Conservation (phyloP, 768 basidiomycete species). For the Clitopilus hobsonii region DNA sequence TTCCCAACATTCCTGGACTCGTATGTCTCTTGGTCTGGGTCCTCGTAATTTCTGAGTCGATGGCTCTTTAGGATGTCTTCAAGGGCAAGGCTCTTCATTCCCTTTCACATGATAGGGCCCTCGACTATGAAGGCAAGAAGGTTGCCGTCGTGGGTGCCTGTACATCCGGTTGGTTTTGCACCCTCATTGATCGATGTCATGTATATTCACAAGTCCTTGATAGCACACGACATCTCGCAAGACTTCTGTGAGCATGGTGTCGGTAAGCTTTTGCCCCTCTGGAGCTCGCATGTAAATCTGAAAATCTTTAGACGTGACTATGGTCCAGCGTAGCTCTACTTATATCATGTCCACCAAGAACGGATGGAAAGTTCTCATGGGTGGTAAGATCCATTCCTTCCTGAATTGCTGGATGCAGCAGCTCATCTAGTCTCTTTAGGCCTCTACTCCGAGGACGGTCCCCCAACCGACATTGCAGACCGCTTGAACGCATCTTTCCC, state of each 20-base stretch:
- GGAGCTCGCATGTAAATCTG: constrained; percentile 27
- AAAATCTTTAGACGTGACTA: constrained; percentile 33
- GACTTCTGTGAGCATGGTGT: constrained; percentile 36
- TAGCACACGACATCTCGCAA: constrained; percentile 33
- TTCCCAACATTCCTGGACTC: constrained; percentile 44
- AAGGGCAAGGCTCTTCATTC: constrained; percentile 54
- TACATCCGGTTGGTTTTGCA: constrained; percentile 27
- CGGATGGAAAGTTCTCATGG: constrained; percentile 25
- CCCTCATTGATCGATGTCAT: not conserved
- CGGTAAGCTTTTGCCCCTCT: constrained; percentile 18
- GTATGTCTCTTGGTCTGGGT: constrained; percentile 14
- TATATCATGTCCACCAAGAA: constrained; percentile 46
- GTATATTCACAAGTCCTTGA: not conserved
- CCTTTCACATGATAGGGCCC: constrained; percentile 36
- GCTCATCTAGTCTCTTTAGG: constrained; percentile 9
- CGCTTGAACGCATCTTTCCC: constrained; percentile 40
- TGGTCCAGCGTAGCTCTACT: constrained; percentile 47
- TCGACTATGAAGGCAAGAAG: constrained; percentile 52
- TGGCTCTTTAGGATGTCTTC: constrained; percentile 30
- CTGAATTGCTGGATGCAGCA: not conserved
- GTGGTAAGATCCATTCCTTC: constrained; percentile 10
- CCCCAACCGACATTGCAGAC: constrained; percentile 44
- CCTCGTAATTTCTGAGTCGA: not conserved
- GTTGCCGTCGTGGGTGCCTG: constrained; percentile 58
- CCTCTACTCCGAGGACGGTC: constrained; percentile 39